Evolutionary conservation across 257 asterid genomes (phyloP), one percentile per base, ranked within the genome.

Genomic region (Solanum chmielewskii): DNA sequence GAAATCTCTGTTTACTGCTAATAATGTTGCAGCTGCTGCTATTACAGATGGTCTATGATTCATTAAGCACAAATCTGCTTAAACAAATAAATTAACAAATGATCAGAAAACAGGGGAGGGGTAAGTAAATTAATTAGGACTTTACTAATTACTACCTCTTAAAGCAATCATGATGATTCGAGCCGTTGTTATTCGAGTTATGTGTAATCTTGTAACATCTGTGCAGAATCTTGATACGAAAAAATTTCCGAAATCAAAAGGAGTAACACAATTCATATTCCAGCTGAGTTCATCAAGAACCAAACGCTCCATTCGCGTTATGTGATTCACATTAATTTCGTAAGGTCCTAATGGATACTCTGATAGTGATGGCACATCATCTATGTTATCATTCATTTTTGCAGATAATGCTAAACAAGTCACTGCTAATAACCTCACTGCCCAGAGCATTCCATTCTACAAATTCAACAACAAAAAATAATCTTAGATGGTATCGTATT

Each of bases 11-110:
- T 93, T 92, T 89, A 92, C 4, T 68, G 87, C 91, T 84, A 91
- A 35, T 89, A 94, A 91, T 89, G 95, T 90, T 68, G 97, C 97
- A 39, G 98, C 94, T 88, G 95, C 97, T 81, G 96, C 96, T 78
- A 93, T 86, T 66, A 92, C 91, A 74, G 96, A 93, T 86, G 95
- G 88, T 60, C 83, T 89, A 45, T 88, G 18, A 37, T 90, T 86
- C 91, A 92, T 87, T 83, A 90, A 84, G 44, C 92, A 88, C 52
- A 66, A 89, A 90, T 92, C 96, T 94, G 92, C 93, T 74, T 74
- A 74, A 37, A 33, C 35, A 71, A 33, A 18, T 33, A 35, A 5
- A 71, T 73, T 73, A 73, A 73, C 49, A 73, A 73, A 37, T 73
- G 23, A 37, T 73, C 13, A 37, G 49, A 73, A 73, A 73, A 73